These are phyloP conservation scores for Fusarium fracticaudum DNA, from an alignment of 2,329 filamentous ascomycete species.

Conservation along the genomic window DNA sequence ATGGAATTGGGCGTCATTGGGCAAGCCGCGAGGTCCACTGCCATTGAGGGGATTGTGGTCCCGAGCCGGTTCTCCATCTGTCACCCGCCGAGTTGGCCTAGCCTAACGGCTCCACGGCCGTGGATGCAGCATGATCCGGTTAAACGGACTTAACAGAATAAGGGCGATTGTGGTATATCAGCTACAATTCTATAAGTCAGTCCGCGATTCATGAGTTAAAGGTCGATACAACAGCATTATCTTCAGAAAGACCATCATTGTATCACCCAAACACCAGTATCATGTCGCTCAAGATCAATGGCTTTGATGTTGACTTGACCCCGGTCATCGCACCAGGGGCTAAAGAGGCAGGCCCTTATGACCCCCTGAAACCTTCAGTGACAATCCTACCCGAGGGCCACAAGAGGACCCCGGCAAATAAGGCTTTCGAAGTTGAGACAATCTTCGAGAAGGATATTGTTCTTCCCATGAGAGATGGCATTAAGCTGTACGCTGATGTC, in stretches of 20 bases:
- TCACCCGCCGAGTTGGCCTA: neutral
- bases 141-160: neutral
- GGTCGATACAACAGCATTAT: neutral
- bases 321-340: neutral
- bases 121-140: neutral
- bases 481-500: conserved; percentile 1
- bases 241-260: neutral
- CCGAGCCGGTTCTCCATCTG: neutral
- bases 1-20: neutral
- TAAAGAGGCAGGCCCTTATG: neutral
- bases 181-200: neutral
- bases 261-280: neutral
- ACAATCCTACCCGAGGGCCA: neutral
- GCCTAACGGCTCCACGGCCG: neutral
- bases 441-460: conserved; percentile 5
- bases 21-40: too few relatives aligned
- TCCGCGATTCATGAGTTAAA: too few relatives aligned
- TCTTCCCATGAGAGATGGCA: neutral
- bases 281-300: conserved; percentile 1
- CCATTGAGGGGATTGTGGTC: neutral
- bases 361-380: neutral
- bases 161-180: neutral
- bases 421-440: neutral
- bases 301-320: neutral
- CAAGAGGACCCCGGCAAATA: neutral